Base-by-base conservation (phyloP, 192 early-diverging fungal species). In the Spizellomyces sp. region DNA sequence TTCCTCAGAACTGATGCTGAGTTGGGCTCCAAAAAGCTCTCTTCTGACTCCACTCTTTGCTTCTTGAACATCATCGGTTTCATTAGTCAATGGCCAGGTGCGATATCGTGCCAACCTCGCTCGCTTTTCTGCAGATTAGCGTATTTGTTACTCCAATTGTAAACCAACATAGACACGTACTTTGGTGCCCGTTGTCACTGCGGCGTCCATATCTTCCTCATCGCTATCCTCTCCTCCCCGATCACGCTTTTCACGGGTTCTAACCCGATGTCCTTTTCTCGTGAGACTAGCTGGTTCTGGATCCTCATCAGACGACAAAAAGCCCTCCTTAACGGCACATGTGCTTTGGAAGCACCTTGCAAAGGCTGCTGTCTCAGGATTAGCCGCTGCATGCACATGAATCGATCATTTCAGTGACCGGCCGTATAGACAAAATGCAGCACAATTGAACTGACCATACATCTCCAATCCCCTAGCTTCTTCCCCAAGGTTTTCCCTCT, bases 331-430 rank as follows among this genome's bases (percentile, higher is more conserved):
- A 15, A 64, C 45, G 12, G 44, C 61, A 22, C 72, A 64, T 36
- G 61, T 45, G 15, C 63, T 61, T 6, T 75, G 50, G 44, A 79
- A 79, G 52, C 74, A 75, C 64, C 68, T 76, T 15, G 79, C 79
- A 63, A 80, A 80, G 6, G 79, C 75, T 42, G 67, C 50, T 0
- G 79, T 80, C 62, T 77, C 67, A 14, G 74, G 71, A 36, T 80
- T 74, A 9, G 22, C 48, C 15, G 78, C 78, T 64, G 48, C 27
- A 36, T 36, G 27, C 27, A 36, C 27, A 36, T 36, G 27, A 36
- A 36, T 36, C 3, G 27, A 36, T 36, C 3, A 36, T 36, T 36
- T 36, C 27, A 36, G 27, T 36, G 27, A 36, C 27, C 27, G 27
- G 27, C 3, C 27, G 27, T 3, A 36, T 36, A 3, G 27, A 2